These are phyloP conservation scores for Dichomitus squalens DNA, from an alignment of 1,284 basidiomycete genomes.

Conservation along the genomic window DNA sequence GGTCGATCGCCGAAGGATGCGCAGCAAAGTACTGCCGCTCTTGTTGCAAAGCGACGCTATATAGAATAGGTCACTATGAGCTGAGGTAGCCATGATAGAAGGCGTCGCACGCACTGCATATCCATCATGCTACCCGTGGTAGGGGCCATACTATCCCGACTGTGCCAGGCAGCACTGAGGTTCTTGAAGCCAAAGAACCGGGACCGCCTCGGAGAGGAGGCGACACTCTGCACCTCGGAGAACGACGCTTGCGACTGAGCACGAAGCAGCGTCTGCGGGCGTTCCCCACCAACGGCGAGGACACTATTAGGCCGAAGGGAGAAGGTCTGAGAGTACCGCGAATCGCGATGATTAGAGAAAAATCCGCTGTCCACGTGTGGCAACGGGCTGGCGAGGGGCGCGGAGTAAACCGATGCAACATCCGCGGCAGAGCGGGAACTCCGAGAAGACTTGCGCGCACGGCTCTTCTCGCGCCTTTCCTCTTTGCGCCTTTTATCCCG, in stretches of 20 bases:
- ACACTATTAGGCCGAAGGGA: constrained; percentile 65
- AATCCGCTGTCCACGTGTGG: constrained; percentile 62
- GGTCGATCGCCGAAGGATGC: constrained; percentile 30
- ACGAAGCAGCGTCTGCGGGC: constrained; percentile 57
- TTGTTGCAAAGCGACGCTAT: constrained; percentile 73
- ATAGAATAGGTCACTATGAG: constrained; percentile 8
- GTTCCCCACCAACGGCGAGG: constrained; percentile 59
- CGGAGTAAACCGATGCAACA: constrained; percentile 70
- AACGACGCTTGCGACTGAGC: constrained; percentile 77
- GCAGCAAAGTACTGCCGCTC: constrained; percentile 47
- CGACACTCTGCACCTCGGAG: constrained; percentile 73
- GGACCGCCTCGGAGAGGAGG: constrained; percentile 64
- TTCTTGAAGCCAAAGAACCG: constrained; percentile 86
- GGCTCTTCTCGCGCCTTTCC: constrained; percentile 42
- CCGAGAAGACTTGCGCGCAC: constrained; percentile 72
- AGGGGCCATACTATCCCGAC: constrained; percentile 75
- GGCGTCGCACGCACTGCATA: constrained; percentile 77
- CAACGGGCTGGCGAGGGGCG: constrained; percentile 55
- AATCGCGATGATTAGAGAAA: constrained; percentile 46
- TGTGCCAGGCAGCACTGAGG: constrained; percentile 73
- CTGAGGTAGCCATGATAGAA: constrained; percentile 3
- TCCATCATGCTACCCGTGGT: constrained; percentile 86
- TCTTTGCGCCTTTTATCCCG: constrained; percentile 33
- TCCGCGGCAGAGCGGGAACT: constrained; percentile 59
- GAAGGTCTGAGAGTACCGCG: constrained; percentile 61